These are phyloP conservation scores for Hygrophila difformis DNA, from an alignment of 257 asterid genomes.

Conservation along the genomic window DNA sequence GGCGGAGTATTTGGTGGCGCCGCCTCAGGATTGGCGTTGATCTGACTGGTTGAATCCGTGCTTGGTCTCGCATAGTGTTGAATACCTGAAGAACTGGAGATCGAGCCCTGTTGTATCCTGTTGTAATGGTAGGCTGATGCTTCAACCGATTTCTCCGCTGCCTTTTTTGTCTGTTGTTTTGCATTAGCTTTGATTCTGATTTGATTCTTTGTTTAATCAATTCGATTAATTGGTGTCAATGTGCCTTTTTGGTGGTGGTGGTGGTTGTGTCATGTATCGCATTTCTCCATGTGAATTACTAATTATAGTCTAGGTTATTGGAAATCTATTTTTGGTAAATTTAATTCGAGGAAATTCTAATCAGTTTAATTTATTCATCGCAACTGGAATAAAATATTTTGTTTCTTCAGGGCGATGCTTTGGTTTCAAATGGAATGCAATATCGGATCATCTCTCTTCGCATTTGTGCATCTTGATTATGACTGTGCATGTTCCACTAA, in stretches of 20 bases:
- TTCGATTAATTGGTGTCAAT: not conserved
- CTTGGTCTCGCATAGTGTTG: too few relatives aligned
- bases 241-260: too few relatives aligned
- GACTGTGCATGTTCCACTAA: slow-evolving; percentile 6
- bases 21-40: too few relatives aligned
- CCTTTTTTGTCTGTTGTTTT: slow-evolving; percentile 22
- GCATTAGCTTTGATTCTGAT: slow-evolving; percentile 26
- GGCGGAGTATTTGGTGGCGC: too few relatives aligned
- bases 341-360: too few relatives aligned
- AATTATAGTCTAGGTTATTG: too few relatives aligned
- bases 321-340: too few relatives aligned
- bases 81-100: slow-evolving; percentile 70
- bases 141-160: slow-evolving; percentile 18
- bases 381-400: not conserved
- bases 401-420: not conserved
- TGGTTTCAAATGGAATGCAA: not conserved
- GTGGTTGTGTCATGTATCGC: too few relatives aligned
- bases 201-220: slow-evolving; percentile 18
- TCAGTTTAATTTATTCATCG: too few relatives aligned
- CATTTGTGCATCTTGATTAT: slow-evolving; percentile 3
- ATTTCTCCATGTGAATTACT: too few relatives aligned
- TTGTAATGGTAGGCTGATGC: slow-evolving; percentile 50
- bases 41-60: too few relatives aligned
- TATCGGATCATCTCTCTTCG: not conserved
- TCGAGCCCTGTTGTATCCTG: slow-evolving; percentile 36